Percentiles rank a stretch among this genome's conserved stretches.
phyloP scores from a whole-genome alignment of 768 basidiomycete species.

The Kwoniella bestiolae region DNA sequence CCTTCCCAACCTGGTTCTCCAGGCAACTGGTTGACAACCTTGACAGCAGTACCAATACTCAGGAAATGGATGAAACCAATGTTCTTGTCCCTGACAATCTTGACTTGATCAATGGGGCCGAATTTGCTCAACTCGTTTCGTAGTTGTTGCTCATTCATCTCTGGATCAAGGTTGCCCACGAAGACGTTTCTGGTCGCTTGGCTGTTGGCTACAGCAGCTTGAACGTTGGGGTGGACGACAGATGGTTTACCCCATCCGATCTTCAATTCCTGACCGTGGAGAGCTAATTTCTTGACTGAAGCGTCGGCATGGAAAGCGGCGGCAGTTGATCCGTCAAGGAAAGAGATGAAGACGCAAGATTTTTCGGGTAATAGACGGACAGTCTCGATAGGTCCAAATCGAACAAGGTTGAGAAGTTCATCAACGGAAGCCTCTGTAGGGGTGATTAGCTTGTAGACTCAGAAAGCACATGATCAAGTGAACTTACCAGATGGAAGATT shows the following conservation, averaged over 20 bases:
- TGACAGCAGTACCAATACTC: slow-evolving; percentile 90
- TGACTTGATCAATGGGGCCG: slow-evolving; percentile 97
- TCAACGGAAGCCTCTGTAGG: slow-evolving; percentile 84
- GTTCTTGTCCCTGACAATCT: slow-evolving; percentile 98
- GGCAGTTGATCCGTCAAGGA: slow-evolving; percentile 89
- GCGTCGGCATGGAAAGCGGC: slow-evolving; percentile 98
- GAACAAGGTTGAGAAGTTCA: slow-evolving; percentile 94
- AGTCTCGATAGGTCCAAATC: slow-evolving; percentile 94
- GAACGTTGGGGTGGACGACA: slow-evolving; percentile 81
- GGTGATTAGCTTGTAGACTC: slow-evolving; percentile 4
- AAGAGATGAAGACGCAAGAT: slow-evolving; percentile 96
- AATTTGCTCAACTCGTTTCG: slow-evolving; percentile 89
- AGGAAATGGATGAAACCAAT: slow-evolving; percentile 99
- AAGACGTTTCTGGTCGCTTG: slow-evolving; percentile 97
- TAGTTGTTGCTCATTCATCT: slow-evolving; percentile 85
- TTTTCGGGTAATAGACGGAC: slow-evolving; percentile 95
- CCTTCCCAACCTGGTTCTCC: slow-evolving; percentile 92
- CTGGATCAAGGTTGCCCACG: slow-evolving; percentile 88
- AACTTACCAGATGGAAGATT: slow-evolving; percentile 74
- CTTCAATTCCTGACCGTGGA: slow-evolving; percentile 95
- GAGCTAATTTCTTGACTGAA: slow-evolving; percentile 84
- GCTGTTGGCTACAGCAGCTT: slow-evolving; percentile 83
- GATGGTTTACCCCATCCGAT: slow-evolving; percentile 98
- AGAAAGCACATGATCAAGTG: neutral
- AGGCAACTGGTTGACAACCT: slow-evolving; percentile 93